Conservation (phyloP, 2,329 filamentous ascomycete species). For the Hypomyces perniciosus region DNA sequence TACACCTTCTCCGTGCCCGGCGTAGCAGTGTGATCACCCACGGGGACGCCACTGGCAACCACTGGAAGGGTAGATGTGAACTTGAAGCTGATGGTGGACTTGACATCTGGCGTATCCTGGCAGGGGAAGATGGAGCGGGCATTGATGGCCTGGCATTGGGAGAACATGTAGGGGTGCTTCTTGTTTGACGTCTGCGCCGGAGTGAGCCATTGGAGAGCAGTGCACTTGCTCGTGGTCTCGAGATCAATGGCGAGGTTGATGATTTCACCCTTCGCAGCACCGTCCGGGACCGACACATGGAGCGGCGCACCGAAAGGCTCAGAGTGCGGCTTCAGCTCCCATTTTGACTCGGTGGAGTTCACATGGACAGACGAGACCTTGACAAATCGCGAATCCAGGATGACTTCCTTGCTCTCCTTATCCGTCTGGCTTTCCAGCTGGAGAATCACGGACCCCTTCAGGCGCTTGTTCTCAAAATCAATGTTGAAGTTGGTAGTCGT, state of each 20-base stretch:
- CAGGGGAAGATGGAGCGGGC: constrained; percentile 91
- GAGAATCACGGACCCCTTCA: constrained; percentile 72
- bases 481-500: constrained; percentile 76
- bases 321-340: constrained; percentile 61
- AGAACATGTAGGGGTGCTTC: constrained; percentile 96
- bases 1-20: constrained; percentile 58
- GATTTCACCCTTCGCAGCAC: constrained; percentile 46
- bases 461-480: constrained; percentile 72
- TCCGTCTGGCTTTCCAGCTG: constrained; percentile 72
- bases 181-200: constrained; percentile 92
- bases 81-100: constrained; percentile 88
- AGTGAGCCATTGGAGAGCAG: constrained; percentile 91
- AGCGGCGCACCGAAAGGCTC: constrained; percentile 73
- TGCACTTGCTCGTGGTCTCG: constrained; percentile 80
- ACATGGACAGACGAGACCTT: constrained; percentile 67
- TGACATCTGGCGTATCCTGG: constrained; percentile 95
- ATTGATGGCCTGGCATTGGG: constrained; percentile 95
- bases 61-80: constrained; percentile 82
- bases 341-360: constrained; percentile 56
- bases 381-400: constrained; percentile 84
- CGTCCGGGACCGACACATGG: constrained; percentile 54
- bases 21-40: constrained; percentile 38
- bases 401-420: constrained; percentile 65
- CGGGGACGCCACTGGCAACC: constrained; percentile 76
- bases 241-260: constrained; percentile 60